A percentile compares a stretch with the other conserved stretches of the same genome.
phyloP scores from a whole-genome alignment of 768 basidiomycete genomes.

The Suillus subaureus region DNA sequence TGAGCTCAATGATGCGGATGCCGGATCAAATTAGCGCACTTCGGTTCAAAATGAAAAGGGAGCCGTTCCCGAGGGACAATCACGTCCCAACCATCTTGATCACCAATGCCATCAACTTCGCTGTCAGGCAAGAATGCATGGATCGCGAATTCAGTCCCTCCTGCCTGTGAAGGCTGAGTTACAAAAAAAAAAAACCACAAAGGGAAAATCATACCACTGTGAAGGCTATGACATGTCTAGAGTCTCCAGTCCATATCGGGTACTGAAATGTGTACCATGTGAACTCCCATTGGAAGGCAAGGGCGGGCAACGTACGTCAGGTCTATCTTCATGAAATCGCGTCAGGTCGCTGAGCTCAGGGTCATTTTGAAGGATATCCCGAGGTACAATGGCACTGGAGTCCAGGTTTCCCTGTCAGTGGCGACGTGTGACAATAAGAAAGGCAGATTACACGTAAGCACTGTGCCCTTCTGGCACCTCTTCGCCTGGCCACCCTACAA shows the following conservation, averaged over 20 bases:
- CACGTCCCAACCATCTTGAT: constrained; percentile 37
- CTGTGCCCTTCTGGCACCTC: constrained; percentile 34
- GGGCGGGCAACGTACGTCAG: constrained; percentile 20
- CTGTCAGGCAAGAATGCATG: constrained; percentile 44
- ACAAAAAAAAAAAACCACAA: background rate
- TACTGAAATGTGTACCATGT: constrained; percentile 19
- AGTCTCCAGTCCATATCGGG: constrained; percentile 28
- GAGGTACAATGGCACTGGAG: constrained; percentile 46
- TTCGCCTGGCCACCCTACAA: constrained; percentile 35
- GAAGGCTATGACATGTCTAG: constrained; percentile 24
- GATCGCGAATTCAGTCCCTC: constrained; percentile 42
- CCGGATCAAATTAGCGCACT: constrained; percentile 28
- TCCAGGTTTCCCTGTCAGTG: constrained; percentile 3
- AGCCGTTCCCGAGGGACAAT: constrained; percentile 37
- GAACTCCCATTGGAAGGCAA: background rate
- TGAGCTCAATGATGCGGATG: background rate
- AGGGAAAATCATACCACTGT: constrained; percentile 22
- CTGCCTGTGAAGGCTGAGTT: constrained; percentile 18
- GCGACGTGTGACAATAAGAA: constrained; percentile 13
- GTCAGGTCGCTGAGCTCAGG: constrained; percentile 40
- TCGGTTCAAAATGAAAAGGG: constrained; percentile 39
- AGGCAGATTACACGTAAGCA: constrained; percentile 44
- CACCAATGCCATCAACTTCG: constrained; percentile 36
- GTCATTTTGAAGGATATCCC: constrained; percentile 45
- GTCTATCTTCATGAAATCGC: constrained; percentile 21